phyloP scores from a whole-genome alignment of 1,139 yeast genomes.

The Tardiomyces depauwii region DNA sequence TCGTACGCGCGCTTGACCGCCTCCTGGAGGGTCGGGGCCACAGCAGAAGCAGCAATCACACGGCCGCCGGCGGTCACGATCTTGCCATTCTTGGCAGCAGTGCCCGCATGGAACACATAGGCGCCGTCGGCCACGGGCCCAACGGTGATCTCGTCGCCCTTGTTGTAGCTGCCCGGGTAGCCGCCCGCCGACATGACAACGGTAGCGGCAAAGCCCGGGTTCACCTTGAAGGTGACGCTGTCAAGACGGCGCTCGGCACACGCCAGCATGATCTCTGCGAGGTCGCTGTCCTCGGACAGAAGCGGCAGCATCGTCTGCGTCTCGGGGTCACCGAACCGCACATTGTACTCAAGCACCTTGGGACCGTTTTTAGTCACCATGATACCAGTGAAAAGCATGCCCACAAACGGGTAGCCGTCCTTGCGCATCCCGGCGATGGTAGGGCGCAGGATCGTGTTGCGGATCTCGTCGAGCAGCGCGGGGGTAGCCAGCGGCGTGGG shows the following conservation, averaged over 20 bases:
- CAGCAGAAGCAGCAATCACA: constrained; percentile 90
- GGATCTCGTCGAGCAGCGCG: constrained; percentile 54
- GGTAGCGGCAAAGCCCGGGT: constrained; percentile 66
- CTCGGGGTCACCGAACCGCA: constrained; percentile 98
- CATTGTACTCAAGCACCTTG: constrained; percentile 92
- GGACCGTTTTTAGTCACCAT: constrained; percentile 83
- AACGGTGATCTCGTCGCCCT: constrained; percentile 76
- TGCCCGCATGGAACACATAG: constrained; percentile 92
- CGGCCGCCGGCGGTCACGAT: constrained; percentile 90
- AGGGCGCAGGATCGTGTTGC: constrained; percentile 68
- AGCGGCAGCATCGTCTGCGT: constrained; percentile 93
- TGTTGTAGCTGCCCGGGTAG: constrained; percentile 77
- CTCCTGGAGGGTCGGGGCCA: constrained; percentile 59
- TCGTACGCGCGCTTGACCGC: constrained; percentile 80
- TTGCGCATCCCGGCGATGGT: constrained; percentile 94
- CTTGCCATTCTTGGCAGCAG: constrained; percentile 43
- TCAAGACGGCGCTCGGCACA: constrained; percentile 94
- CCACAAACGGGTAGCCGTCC: constrained; percentile 93
- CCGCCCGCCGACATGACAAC: constrained; percentile 98
- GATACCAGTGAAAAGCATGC: constrained; percentile 92
- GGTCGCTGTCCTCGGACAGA: constrained; percentile 70
- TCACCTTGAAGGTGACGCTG: constrained; percentile 56
- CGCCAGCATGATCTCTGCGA: constrained; percentile 86
- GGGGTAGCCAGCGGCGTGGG: constrained; percentile 92
- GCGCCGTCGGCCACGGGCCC: constrained; percentile 38